Evolutionary conservation across 2,329 filamentous ascomycete genomes (phyloP).

Genomic region (Fusarium sp.): DNA sequence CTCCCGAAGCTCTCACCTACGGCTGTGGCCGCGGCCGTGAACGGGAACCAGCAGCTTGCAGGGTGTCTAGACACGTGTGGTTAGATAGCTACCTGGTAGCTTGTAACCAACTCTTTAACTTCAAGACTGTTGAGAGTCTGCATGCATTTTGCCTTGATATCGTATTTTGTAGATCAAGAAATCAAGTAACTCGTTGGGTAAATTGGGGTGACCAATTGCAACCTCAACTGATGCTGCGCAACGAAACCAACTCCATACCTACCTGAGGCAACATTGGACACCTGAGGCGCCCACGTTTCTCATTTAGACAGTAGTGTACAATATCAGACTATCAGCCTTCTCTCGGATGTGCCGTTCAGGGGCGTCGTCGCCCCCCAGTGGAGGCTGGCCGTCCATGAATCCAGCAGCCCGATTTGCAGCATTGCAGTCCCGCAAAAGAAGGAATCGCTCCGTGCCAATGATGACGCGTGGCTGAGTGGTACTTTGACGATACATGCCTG

Average conservation of each 20-base stretch:
- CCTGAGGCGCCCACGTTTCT: slow-evolving; percentile 4
- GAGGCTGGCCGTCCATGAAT: slow-evolving; percentile 1
- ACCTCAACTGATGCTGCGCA: slow-evolving; percentile 19
- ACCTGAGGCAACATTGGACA: slow-evolving; percentile 2
- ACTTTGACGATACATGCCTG: slow-evolving; percentile 18
- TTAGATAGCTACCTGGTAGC: slow-evolving; percentile 17
- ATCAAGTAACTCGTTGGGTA: slow-evolving; percentile 8
- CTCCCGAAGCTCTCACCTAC: slow-evolving; percentile 20
- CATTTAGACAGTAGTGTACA: slow-evolving; percentile 1
- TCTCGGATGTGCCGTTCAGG: slow-evolving; percentile 46
- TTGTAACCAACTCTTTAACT: slow-evolving; percentile 18
- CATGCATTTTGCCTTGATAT: slow-evolving; percentile 24
- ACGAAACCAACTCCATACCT: slow-evolving; percentile 5
- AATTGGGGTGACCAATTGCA: slow-evolving; percentile 12
- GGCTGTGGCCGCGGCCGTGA: slow-evolving; percentile 28
- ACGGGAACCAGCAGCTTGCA: slow-evolving; percentile 35
- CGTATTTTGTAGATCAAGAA: not conserved
- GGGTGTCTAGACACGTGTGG: slow-evolving; percentile 27
- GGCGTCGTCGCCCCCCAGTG: slow-evolving; percentile 34
- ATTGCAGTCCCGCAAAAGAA: slow-evolving; percentile 13
- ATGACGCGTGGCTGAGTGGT: slow-evolving; percentile 37
- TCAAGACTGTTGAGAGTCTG: slow-evolving; percentile 4
- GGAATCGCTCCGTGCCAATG: slow-evolving; percentile 38
- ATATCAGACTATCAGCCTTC: no score
- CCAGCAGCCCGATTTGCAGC: slow-evolving; percentile 32